Conservation (phyloP, 805 yeast species). For the Candida sakaeoensis region DNA sequence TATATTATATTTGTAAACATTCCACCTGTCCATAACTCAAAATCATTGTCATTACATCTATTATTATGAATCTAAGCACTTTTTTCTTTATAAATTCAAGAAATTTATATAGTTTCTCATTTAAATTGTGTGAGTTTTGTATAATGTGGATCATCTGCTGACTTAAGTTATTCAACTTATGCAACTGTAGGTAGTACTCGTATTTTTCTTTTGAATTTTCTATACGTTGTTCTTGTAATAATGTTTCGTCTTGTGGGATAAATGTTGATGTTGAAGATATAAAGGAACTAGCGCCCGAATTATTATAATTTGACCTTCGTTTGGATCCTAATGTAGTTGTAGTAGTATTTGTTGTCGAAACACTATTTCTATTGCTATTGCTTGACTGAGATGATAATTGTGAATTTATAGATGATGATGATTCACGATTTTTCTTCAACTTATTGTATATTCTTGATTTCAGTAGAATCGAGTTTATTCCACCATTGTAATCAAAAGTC, state of each 20-base stretch:
- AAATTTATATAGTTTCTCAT: constrained; percentile 21
- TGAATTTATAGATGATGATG: constrained; percentile 26
- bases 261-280: constrained; percentile 4
- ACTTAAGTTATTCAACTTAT: constrained; percentile 15
- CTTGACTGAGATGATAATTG: constrained; percentile 12
- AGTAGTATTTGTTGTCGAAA: constrained; percentile 14
- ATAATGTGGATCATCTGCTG: constrained; percentile 10
- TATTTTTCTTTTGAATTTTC: constrained; percentile 31
- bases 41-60: constrained; percentile 35
- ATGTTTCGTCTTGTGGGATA: neutral
- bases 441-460: constrained; percentile 36
- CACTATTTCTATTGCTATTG: constrained; percentile 9
- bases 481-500: neutral
- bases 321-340: constrained; percentile 4
- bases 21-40: constrained; percentile 26
- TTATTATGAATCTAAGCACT: constrained; percentile 33
- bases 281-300: constrained; percentile 2
- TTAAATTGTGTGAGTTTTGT: neutral
- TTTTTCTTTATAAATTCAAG: constrained; percentile 34
- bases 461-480: constrained; percentile 16
- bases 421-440: constrained; percentile 35
- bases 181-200: constrained; percentile 32
- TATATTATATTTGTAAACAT: constrained; percentile 1
- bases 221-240: constrained; percentile 19
- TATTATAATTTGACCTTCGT: constrained; percentile 5